These are phyloP conservation scores for Hemerocallis citrina DNA, from an alignment of 106 monocot genomes.

Conservation along the genomic window DNA sequence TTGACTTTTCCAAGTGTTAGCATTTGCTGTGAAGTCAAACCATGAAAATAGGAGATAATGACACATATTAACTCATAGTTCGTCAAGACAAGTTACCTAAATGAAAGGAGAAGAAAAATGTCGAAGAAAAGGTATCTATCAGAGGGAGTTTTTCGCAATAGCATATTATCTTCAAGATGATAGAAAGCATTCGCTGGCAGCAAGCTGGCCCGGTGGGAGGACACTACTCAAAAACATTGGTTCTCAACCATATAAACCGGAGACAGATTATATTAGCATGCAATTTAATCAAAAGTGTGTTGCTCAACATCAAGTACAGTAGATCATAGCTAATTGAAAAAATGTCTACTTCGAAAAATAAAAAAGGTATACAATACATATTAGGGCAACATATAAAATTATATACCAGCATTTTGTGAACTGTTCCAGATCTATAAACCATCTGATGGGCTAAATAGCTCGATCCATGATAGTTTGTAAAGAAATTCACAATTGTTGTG, in stretches of 20 bases:
- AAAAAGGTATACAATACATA: background rate
- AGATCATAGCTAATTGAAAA: background rate
- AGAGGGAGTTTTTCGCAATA: too few relatives aligned
- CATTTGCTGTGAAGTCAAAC: too few relatives aligned
- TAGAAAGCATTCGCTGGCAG: too few relatives aligned
- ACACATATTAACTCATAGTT: too few relatives aligned
- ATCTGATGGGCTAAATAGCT: slow-evolving; percentile 90
- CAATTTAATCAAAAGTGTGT: background rate
- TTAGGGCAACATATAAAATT: background rate
- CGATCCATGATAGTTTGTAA: slow-evolving; percentile 71
- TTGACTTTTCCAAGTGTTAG: too few relatives aligned
- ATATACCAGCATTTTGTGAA: slow-evolving; percentile 77
- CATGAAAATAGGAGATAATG: too few relatives aligned
- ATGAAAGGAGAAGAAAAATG: too few relatives aligned
- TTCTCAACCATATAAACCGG: background rate
- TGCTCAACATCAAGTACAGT: background rate
- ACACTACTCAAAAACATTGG: too few relatives aligned
- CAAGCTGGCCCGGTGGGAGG: too few relatives aligned
- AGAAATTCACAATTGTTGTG: slow-evolving; percentile 57
- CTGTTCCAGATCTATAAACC: slow-evolving; percentile 61
- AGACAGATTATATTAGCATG: background rate
- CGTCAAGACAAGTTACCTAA: too few relatives aligned
- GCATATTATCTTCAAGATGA: too few relatives aligned
- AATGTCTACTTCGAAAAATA: background rate
- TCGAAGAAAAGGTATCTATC: too few relatives aligned